phyloP scores from a whole-genome alignment of 192 early-diverging fungal genomes.

The Gryganskiella cystojenkinii region DNA sequence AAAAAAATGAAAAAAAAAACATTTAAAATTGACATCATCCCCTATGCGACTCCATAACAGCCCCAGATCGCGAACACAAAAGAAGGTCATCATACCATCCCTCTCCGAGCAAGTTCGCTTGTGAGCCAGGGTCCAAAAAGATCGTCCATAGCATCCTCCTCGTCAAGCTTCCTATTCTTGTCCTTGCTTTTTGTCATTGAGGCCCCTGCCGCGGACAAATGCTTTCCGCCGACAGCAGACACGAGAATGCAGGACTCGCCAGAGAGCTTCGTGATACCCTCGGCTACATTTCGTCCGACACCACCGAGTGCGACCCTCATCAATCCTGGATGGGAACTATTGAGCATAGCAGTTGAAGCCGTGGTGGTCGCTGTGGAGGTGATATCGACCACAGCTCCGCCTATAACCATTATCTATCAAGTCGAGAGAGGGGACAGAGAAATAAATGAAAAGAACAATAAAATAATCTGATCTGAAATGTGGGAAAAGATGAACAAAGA shows the following conservation, averaged over 20 bases:
- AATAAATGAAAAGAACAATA: too few relatives aligned
- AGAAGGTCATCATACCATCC: constrained; percentile 62
- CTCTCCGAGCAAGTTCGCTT: constrained; percentile 60
- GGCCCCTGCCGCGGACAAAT: too few relatives aligned
- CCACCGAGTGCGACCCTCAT: constrained; percentile 81
- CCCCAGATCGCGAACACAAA: too few relatives aligned
- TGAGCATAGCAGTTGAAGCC: constrained; percentile 27
- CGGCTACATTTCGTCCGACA: constrained; percentile 93
- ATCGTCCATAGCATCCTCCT: constrained; percentile 59
- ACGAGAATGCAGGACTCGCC: constrained; percentile 72
- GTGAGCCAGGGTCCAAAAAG: constrained; percentile 65
- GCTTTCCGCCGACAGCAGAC: constrained; percentile 68
- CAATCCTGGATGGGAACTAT: constrained; percentile 80
- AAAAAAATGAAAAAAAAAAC: too few relatives aligned
- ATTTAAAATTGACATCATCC: too few relatives aligned
- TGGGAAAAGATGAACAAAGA: not conserved
- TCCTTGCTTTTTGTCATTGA: too few relatives aligned
- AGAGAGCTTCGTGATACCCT: constrained; percentile 73
- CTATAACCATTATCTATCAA: constrained; percentile 80
- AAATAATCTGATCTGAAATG: too few relatives aligned
- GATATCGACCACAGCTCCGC: constrained; percentile 90
- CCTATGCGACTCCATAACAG: too few relatives aligned
- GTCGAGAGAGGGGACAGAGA: not conserved
- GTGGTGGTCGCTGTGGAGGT: constrained; percentile 60
- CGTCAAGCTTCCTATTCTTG: not conserved